Evolutionary conservation across 805 yeast genomes (phyloP), one percentile per base, ranked within the genome.

Genomic region (Saccharomycopsis olivae): DNA sequence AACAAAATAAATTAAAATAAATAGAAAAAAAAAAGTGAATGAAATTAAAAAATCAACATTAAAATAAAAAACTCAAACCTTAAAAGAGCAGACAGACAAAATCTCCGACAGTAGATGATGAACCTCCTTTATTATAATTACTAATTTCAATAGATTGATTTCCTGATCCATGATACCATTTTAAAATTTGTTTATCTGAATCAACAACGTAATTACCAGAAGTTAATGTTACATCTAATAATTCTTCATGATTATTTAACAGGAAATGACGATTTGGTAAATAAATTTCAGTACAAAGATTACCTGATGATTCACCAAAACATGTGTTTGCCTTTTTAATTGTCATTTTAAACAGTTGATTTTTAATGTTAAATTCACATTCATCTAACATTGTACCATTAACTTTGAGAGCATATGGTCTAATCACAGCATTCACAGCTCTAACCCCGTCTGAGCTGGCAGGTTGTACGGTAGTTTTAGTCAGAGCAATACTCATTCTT

Each of bases 211-310:
- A 43, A 5, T 16, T 35, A 0, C 94, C 94, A 1, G 75, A 61
- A 3, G 75, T 64, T 11, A 75, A 61, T 14, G 60, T 62, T 5
- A 83, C 65, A 13, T 66, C 68, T 10, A 66, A 62, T 11, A 29
- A 6, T 3, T 30, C 35, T 18, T 27, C 40, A 15, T 25, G 9
- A 43, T 62, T 66, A 41, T 64, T 73, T 35, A 57, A 53, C 35
- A 60, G 75, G 64, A 70, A 87, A 55, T 88, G 95, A 65, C 75
- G 69, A 19, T 64, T 65, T 0, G 96, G 96, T 20, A 86, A 51
- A 51, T 65, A 82, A 2, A 88, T 69, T 35, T 69, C 57, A 0
- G 89, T 78, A 2, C 86, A 77, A 3, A 51, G 47, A n/a, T 15
- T 25, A 16, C 3, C 15, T 3, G 20, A 32, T 5, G n/a, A 3